These are phyloP conservation scores for Macrotyloma uniflorum DNA, from an alignment of 306 rosid genomes.

Conservation along the genomic window DNA sequence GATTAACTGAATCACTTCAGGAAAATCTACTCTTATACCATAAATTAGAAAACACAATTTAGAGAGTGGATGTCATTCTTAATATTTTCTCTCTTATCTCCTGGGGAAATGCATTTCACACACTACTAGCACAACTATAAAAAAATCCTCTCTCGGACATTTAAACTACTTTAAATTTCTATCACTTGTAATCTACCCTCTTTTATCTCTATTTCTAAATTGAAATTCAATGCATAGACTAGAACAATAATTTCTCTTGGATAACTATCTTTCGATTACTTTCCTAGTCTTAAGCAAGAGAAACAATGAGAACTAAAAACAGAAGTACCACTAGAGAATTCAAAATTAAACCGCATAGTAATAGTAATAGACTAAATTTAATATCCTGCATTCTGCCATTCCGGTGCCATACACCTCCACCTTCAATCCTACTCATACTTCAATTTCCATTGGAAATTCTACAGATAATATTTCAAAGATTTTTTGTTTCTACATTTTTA, in stretches of 20 bases:
- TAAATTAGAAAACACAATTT: neutral
- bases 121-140: neutral
- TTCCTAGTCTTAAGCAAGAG: neutral
- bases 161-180: neutral
- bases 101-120: neutral
- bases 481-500: neutral
- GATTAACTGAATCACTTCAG: neutral
- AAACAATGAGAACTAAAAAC: neutral
- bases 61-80: neutral
- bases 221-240: neutral
- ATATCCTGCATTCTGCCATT: conserved; percentile 15
- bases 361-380: neutral
- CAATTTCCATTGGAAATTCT: neutral
- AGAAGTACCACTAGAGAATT: neutral
- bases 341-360: neutral
- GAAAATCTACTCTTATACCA: neutral
- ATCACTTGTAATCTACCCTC: neutral
- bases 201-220: neutral
- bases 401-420: neutral
- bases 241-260: neutral
- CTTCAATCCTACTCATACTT: neutral
- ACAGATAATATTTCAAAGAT: neutral
- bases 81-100: neutral
- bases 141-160: neutral
- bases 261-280: neutral